A percentile compares a stretch with the other conserved stretches of the same genome.
Evolutionary conservation across 108 stramenopile genomes (phyloP).

Genomic region (Mediolabrus comicus): DNA sequence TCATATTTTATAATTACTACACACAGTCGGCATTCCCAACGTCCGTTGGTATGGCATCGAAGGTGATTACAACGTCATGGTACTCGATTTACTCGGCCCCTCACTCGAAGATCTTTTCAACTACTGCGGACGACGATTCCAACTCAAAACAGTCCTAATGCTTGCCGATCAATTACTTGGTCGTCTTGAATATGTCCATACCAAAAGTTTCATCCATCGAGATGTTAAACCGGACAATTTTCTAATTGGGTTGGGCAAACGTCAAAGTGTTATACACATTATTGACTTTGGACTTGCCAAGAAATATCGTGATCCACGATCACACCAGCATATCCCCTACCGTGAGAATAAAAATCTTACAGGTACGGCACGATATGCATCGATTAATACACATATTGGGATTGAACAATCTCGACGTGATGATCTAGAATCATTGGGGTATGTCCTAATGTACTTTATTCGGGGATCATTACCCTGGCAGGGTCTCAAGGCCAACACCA

Average conservation of each 20-base stretch:
- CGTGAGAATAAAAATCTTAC: constrained; percentile 99
- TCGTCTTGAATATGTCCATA: constrained; percentile 98
- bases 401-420: constrained; percentile 97
- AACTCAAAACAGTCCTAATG: constrained; percentile 96
- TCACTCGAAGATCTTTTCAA: constrained; percentile 99
- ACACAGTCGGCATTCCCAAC: constrained; percentile 95
- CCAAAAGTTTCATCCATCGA: constrained; percentile 99
- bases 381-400: constrained; percentile 98
- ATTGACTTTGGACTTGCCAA: constrained; percentile 99
- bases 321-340: constrained; percentile 99
- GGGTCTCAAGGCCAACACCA: constrained; percentile 99
- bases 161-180: constrained; percentile 98
- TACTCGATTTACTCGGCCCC: constrained; percentile 98
- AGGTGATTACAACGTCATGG: constrained; percentile 99
- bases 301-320: constrained; percentile 98
- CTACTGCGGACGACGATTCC: constrained; percentile 97
- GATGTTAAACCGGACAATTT: constrained; percentile 99
- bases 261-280: constrained; percentile 97
- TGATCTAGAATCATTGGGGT: constrained; percentile 98
- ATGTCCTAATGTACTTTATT: constrained; percentile 99
- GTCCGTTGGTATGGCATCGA: constrained; percentile 99
- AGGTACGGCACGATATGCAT: constrained; percentile 98
- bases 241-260: constrained; percentile 96
- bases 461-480: constrained; percentile 99
- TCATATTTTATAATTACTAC: background rate